phyloP scores from a whole-genome alignment of 495 filamentous ascomycete species.

The Penicillium longicatenatum region DNA sequence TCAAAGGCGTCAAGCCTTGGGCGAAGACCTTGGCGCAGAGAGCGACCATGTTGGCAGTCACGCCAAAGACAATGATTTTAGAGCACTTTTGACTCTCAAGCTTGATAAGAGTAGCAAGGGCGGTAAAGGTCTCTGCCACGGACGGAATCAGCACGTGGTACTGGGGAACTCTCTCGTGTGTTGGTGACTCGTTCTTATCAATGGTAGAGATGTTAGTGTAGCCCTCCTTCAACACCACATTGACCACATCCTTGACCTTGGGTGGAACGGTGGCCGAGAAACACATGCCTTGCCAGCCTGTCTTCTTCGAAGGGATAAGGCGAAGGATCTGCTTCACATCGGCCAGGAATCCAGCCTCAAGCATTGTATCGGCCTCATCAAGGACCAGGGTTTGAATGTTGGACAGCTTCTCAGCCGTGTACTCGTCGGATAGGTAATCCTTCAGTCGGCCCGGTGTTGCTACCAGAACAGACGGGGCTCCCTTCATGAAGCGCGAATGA shows the following conservation, averaged over 20 bases:
- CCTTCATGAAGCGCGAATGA: constrained; percentile 48
- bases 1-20: constrained; percentile 42
- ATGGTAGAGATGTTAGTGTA: constrained; percentile 66
- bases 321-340: constrained; percentile 59
- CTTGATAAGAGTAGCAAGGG: constrained; percentile 48
- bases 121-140: constrained; percentile 55
- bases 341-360: constrained; percentile 62
- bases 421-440: constrained; percentile 57
- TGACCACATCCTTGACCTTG: constrained; percentile 62
- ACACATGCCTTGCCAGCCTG: constrained; percentile 67
- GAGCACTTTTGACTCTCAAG: constrained; percentile 48
- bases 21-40: constrained; percentile 54
- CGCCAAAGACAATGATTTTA: constrained; percentile 71
- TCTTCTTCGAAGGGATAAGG: constrained; percentile 57
- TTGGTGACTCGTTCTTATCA: constrained; percentile 59
- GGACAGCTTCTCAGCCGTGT: constrained; percentile 42
- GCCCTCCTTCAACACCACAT: constrained; percentile 53
- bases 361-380: constrained; percentile 70
- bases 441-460: constrained; percentile 65
- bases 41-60: constrained; percentile 63
- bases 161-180: constrained; percentile 63
- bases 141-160: constrained; percentile 56
- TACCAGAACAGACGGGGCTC: constrained; percentile 56
- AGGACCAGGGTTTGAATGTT: constrained; percentile 61
- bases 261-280: constrained; percentile 70